Conservation (phyloP, 352 stramenopile species). For the Globisporangium nagaii region DNA sequence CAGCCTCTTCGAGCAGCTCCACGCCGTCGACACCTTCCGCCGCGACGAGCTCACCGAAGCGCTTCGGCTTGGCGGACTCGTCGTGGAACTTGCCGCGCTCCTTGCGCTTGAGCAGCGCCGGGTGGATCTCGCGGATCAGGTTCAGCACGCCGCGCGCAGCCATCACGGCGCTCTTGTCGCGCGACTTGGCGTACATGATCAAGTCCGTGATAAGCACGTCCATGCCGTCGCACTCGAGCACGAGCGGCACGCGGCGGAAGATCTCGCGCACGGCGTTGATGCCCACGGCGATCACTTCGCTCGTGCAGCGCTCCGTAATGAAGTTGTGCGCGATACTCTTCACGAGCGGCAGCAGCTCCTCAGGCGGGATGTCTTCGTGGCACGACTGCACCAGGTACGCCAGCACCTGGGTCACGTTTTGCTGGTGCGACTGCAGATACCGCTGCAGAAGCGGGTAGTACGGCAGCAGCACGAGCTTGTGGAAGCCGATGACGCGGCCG, state of each 20-base stretch:
- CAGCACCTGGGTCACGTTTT: conserved; percentile 92
- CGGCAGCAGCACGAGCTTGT: conserved; percentile 95
- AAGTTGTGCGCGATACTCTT: conserved; percentile 99
- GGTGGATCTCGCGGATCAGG: conserved; percentile 95
- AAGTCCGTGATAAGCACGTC: conserved; percentile 90
- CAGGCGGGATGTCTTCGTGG: conserved; percentile 95
- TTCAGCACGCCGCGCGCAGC: conserved; percentile 95
- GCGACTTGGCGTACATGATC: conserved; percentile 93
- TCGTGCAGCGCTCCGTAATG: conserved; percentile 94
- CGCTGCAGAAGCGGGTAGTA: conserved; percentile 97
- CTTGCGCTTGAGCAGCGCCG: conserved; percentile 94
- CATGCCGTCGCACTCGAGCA: conserved; percentile 92
- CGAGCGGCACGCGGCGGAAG: conserved; percentile 90
- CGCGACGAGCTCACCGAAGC: conserved; percentile 89
- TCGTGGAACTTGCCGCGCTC: conserved; percentile 93
- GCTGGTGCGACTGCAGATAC: conserved; percentile 85
- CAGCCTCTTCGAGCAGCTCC: conserved; percentile 89
- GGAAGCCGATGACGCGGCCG: conserved; percentile 93
- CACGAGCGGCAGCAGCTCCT: conserved; percentile 95
- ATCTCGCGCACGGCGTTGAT: conserved; percentile 97
- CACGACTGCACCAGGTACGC: conserved; percentile 97
- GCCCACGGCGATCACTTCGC: conserved; percentile 96
- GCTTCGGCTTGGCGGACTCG: conserved; percentile 77
- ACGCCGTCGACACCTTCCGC: conserved; percentile 93
- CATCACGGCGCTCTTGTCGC: conserved; percentile 96